These are phyloP conservation scores for Trichosporon asahii DNA, from an alignment of 1,284 basidiomycete genomes.

Conservation along the genomic window DNA sequence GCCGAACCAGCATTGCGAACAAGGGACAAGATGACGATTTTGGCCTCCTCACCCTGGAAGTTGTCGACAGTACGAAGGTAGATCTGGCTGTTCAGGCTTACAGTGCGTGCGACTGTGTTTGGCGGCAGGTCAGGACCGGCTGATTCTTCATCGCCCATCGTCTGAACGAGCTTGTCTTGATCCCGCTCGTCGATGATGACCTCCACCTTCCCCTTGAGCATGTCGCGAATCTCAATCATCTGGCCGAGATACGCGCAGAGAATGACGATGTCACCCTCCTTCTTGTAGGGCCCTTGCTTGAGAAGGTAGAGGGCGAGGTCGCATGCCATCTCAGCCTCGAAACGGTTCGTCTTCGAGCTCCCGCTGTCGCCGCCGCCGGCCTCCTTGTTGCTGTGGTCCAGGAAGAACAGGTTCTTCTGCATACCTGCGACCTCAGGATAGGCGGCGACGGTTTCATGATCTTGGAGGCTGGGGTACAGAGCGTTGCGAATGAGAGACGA, in stretches of 20 bases:
- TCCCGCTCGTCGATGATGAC: conserved; percentile 69
- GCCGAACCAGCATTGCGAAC: conserved; percentile 55
- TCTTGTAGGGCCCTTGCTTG: conserved; percentile 60
- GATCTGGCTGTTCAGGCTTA: conserved; percentile 53
- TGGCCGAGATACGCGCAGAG: conserved; percentile 58
- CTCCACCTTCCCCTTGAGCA: conserved; percentile 56
- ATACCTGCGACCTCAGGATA: conserved; percentile 62
- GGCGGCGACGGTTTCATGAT: conserved; percentile 57
- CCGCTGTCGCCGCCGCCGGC: conserved; percentile 59
- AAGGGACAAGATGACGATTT: conserved; percentile 67
- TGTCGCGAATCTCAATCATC: conserved; percentile 60
- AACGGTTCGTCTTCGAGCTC: conserved; percentile 62
- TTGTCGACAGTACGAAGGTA: conserved; percentile 70
- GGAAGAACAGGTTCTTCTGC: conserved; percentile 60
- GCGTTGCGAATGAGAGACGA: conserved; percentile 57
- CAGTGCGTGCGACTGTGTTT: conserved; percentile 54
- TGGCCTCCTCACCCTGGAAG: conserved; percentile 58
- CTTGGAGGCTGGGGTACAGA: conserved; percentile 60
- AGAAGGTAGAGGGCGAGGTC: conserved; percentile 65
- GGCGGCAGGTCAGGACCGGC: conserved; percentile 34
- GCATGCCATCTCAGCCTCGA: conserved; percentile 68
- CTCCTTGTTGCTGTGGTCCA: conserved; percentile 59
- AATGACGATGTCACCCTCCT: conserved; percentile 67
- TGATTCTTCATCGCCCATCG: neutral
- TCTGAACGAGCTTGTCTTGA: conserved; percentile 55